Evolutionary conservation across 2,329 filamentous ascomycete species (phyloP).

Genomic region (Neofusicoccum kwambonambiense): DNA sequence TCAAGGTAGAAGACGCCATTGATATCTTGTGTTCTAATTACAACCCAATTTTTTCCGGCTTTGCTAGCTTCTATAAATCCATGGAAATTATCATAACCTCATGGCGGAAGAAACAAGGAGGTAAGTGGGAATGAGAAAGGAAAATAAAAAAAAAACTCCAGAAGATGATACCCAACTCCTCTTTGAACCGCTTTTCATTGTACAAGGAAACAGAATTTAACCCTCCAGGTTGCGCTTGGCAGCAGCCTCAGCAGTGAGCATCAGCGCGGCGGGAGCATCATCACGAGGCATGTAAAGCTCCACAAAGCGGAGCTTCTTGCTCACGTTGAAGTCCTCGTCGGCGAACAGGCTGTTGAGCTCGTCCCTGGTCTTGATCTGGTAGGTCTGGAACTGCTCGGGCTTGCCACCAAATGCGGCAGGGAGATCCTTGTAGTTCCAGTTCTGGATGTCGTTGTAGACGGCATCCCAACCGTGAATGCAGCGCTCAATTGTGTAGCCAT

Average conservation of each 20-base stretch:
- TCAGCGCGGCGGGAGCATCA: constrained; percentile 70
- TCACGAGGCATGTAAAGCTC: constrained; percentile 79
- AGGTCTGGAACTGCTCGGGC: constrained; percentile 59
- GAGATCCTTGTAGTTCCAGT: constrained; percentile 71
- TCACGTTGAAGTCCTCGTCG: constrained; percentile 60
- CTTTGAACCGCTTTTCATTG: constrained; percentile 3
- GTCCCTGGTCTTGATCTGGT: constrained; percentile 66
- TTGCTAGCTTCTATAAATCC: constrained; percentile 5
- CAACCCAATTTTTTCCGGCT: constrained; percentile 14
- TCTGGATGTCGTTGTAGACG: constrained; percentile 75
- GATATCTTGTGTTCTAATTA: constrained; percentile 3
- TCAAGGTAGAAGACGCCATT: background rate
- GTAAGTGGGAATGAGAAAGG: constrained; percentile 9
- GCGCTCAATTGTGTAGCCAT: constrained; percentile 86
- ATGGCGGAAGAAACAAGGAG: background rate
- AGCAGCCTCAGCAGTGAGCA: constrained; percentile 68
- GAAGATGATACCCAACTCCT: background rate
- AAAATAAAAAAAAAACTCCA: background rate
- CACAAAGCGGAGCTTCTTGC: constrained; percentile 63
- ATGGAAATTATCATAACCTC: constrained; percentile 4
- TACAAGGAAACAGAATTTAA: background rate
- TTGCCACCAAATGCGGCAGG: constrained; percentile 66
- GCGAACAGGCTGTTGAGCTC: constrained; percentile 66
- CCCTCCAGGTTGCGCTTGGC: constrained; percentile 63
- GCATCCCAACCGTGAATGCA: constrained; percentile 82